Base-by-base conservation (phyloP, 1,284 basidiomycete species). In the Malassezia caprae region DNA sequence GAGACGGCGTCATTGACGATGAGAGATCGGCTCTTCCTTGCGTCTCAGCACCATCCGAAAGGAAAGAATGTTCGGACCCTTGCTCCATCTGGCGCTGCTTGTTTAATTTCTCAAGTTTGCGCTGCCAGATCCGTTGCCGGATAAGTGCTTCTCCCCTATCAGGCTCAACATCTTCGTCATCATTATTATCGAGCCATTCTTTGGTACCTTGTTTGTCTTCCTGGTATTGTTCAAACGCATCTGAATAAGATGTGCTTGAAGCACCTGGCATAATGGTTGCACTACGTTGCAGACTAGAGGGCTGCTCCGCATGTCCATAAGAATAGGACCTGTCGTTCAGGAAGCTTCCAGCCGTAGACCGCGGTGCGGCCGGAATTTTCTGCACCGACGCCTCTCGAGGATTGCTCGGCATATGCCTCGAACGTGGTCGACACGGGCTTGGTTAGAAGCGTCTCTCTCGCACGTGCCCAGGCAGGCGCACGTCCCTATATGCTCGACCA, bases 61-160 rank as follows among this genome's bases (percentile, higher is more conserved):
- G 31, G 8, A 44, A 48, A 1, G 53, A 54, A 8, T 26, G 40
- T 1, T 28, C n/a, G 2, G 41, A 19, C 21, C 48, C 40, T 11
- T 34, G 15, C 15, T 76, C 68, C 37, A 74, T 73, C 48, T 76
- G 72, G 55, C 75, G 76, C 51, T 70, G 68, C 51, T 66, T 71
- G 42, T 55, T 21, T 8, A 62, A 68, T 57, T 74, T 74, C 41
- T 76, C 70, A 27, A 65, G 57, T 51, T 73, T 68, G 13, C 80
- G 67, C 50, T 79, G 79, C 58, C 76, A 77, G 72, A 79, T 78
- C 26, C 81, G 67, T 37, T 77, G 73, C 32, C 78, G 72, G 52
- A 82, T 78, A 8, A 82, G 77, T 61, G 78, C 78, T 56, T 80
- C 79, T 8, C 81, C 81, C 24, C 80, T 72, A 63, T 82, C 81